Percentiles rank a stretch among this genome's conserved stretches.
Evolutionary conservation across 768 basidiomycete species (phyloP).

Genomic region (Boletus tylopilopsis): DNA sequence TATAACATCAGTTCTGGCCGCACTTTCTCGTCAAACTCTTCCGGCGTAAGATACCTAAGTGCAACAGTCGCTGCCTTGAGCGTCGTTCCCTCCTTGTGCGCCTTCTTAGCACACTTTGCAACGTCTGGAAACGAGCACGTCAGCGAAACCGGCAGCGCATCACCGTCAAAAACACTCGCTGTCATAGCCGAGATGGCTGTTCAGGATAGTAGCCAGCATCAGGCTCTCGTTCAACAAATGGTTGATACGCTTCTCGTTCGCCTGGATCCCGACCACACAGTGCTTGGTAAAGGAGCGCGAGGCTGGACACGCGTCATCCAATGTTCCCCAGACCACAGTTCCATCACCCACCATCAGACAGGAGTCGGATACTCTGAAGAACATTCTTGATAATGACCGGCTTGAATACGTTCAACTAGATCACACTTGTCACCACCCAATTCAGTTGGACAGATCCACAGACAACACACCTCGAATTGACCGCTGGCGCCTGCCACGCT

Average conservation of each 20-base stretch:
- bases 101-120: slow-evolving; percentile 98
- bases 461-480: slow-evolving; percentile 83
- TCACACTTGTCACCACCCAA: slow-evolving; percentile 6
- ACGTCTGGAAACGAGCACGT: slow-evolving; percentile 60
- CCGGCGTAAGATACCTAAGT: slow-evolving; percentile 79
- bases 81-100: slow-evolving; percentile 97
- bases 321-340: not conserved
- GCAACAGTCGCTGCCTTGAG: slow-evolving; percentile 91
- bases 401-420: slow-evolving; percentile 97
- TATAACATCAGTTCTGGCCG: slow-evolving; percentile 88
- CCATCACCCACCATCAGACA: slow-evolving; percentile 73
- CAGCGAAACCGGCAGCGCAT: not conserved
- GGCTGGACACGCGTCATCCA: slow-evolving; percentile 38
- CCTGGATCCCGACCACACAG: slow-evolving; percentile 93
- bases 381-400: slow-evolving; percentile 99
- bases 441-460: slow-evolving; percentile 1
- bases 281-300: slow-evolving; percentile 95
- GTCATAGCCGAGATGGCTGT: slow-evolving; percentile 95
- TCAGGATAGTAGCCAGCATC: slow-evolving; percentile 97
- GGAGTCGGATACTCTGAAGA: slow-evolving; percentile 88
- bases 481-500: slow-evolving; percentile 92
- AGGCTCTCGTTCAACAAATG: slow-evolving; percentile 89
- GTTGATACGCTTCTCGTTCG: slow-evolving; percentile 92
- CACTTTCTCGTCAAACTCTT: slow-evolving; percentile 94
- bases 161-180: slow-evolving; percentile 54